Evolutionary conservation across 176 grass and related monocot species (phyloP).

Genomic region (Sorghum bicolor): DNA sequence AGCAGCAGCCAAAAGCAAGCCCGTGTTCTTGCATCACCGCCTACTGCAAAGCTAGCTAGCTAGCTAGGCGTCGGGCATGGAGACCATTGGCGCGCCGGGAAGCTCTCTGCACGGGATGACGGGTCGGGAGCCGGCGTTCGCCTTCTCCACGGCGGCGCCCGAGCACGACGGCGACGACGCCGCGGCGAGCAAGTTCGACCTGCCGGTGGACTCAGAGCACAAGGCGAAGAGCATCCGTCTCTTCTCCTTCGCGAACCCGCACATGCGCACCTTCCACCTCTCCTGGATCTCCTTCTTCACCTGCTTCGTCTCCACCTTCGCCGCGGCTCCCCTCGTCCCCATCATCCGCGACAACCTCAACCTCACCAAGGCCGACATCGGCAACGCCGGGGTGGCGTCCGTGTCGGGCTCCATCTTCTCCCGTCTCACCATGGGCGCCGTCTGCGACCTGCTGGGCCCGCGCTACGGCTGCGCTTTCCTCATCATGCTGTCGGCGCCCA

Average conservation of each 20-base stretch:
- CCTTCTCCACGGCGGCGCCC: conserved; percentile 47
- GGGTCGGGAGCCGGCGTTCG: conserved; percentile 64
- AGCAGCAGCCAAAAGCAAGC: no score
- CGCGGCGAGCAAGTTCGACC: conserved; percentile 31
- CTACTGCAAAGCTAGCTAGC: no score
- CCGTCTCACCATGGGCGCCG: conserved; percentile 64
- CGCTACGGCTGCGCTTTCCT: conserved; percentile 77
- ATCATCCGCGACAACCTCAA: conserved; percentile 72
- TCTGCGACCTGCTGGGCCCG: conserved; percentile 63
- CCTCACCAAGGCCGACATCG: conserved; percentile 70
- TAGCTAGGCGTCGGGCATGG: no score
- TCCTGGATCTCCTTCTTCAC: conserved; percentile 93
- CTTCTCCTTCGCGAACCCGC: conserved; percentile 56
- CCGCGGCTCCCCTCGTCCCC: conserved; percentile 68
- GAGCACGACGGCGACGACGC: not conserved
- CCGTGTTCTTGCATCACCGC: no score
- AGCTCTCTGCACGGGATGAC: conserved; percentile 60
- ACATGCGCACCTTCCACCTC: conserved; percentile 61
- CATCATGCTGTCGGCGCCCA: conserved; percentile 61
- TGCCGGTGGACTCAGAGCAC: conserved; percentile 88
- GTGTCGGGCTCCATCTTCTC: conserved; percentile 83
- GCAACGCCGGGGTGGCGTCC: conserved; percentile 73
- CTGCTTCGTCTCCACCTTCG: conserved; percentile 93
- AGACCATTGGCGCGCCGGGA: not conserved
- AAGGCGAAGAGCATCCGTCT: conserved; percentile 66